A percentile compares a stretch with the other conserved stretches of the same genome.
Conservation (phyloP, 148 eudicot species). For the Heliamphora exappendiculata region DNA sequence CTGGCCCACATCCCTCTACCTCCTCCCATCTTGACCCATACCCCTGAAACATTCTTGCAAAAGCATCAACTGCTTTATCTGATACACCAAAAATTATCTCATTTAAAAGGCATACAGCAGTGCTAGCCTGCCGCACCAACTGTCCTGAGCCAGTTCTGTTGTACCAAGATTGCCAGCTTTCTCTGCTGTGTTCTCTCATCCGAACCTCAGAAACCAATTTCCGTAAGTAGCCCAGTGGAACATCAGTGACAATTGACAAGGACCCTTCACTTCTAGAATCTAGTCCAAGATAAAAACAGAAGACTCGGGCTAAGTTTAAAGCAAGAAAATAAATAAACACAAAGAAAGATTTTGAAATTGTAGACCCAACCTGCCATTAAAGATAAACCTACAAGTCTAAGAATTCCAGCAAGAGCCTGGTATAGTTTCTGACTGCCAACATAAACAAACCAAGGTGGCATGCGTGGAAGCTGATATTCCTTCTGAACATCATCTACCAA, state of each 20-base stretch:
- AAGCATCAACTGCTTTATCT: constrained; percentile 39
- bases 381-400: constrained; percentile 72
- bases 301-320: constrained; percentile 13
- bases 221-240: constrained; percentile 68
- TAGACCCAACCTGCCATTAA: constrained; percentile 54
- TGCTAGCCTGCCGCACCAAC: constrained; percentile 75
- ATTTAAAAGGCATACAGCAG: constrained; percentile 76
- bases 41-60: constrained; percentile 40
- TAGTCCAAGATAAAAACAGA: constrained; percentile 24
- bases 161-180: constrained; percentile 91
- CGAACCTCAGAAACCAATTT: constrained; percentile 66
- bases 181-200: constrained; percentile 42
- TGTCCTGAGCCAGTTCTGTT: constrained; percentile 61
- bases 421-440: constrained; percentile 70
- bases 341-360: neutral
- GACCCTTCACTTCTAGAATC: constrained; percentile 54
- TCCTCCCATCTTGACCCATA: constrained; percentile 22
- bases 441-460: constrained; percentile 92
- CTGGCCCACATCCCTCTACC: constrained; percentile 17
- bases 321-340: constrained; percentile 6
- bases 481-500: constrained; percentile 21
- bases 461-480: constrained; percentile 64
- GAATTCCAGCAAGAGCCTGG: constrained; percentile 65
- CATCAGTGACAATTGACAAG: constrained; percentile 54
- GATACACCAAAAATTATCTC: constrained; percentile 89